These are phyloP conservation scores for Scenedesmus sp. DNA, from an alignment of 163 green algal species.

Conservation along the genomic window DNA sequence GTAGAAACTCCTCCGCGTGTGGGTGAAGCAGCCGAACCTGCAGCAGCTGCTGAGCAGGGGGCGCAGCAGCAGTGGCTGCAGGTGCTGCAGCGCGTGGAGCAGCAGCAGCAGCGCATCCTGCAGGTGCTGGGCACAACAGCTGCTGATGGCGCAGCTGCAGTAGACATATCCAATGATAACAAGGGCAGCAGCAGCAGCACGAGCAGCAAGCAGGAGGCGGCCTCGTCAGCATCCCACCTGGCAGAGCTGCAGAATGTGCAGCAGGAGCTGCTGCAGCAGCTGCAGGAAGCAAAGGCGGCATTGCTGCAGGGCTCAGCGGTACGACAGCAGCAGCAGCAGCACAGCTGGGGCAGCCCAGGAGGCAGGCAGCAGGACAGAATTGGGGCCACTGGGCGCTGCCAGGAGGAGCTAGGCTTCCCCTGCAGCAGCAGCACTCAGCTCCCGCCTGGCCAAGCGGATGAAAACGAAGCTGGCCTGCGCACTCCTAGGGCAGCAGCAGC, in stretches of 20 bases:
- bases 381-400: not conserved
- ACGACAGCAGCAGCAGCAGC: not conserved
- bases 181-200: not conserved
- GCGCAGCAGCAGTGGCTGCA: not conserved
- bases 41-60: not conserved
- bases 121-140: not conserved
- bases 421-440: not conserved
- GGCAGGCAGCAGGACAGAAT: not conserved
- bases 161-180: not conserved
- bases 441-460: not conserved
- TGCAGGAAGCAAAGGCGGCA: not conserved
- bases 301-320: not conserved
- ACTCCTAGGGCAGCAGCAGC: slow-evolving; percentile 20
- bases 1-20: not conserved
- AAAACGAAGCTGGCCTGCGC: not conserved
- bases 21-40: not conserved
- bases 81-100: slow-evolving; percentile 8
- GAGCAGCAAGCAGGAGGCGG: not conserved
- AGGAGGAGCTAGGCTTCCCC: not conserved
- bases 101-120: slow-evolving; percentile 37
- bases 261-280: slow-evolving; percentile 5
- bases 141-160: not conserved
- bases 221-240: not conserved
- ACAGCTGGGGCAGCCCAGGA: not conserved
- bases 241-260: not conserved